Base-by-base conservation (phyloP, 495 filamentous ascomycete genomes). In the Penicillium ucsense region DNA sequence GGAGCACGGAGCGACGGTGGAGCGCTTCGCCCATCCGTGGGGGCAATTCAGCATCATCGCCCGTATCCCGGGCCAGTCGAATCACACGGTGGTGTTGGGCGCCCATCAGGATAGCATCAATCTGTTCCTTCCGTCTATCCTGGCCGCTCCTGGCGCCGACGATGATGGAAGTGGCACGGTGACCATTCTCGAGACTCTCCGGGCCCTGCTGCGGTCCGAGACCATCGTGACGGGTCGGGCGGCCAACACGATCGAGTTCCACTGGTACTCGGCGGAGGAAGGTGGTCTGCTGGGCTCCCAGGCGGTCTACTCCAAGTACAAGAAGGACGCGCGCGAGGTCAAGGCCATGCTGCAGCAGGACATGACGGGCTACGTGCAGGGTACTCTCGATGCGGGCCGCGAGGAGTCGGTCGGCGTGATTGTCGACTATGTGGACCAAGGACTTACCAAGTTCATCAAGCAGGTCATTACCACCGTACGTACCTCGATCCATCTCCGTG, bases 261-360 rank as follows among this genome's bases (percentile, higher is more conserved):
- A 95, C 63, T 97, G 89, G 82, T 97, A 94, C 67, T 83, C 80
- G 8, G 91, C 88, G 0, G 91, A 97, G 60, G 91, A 96, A 63
- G 88, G 87, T 11, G 91, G 91, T 32, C 72, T 97, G 50, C 77
- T 95, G 6, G 86, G 86, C 55, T 86, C 73, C 30, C 89, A 94
- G 63, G 88, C 85, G 32, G 83, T 99, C 63, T 97, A 95, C 67
- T 73, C 78, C 8, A 64, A 72, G n/a, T 99, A 99, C 60, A 86
- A 87, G 64, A 81, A 82, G 59, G 58, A 79, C 27, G 73, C 76
- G 29, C 73, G 83, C 12, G 82, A 94, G 51, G 76, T 99, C 60
- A 92, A 90, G 67, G 92, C 92, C 28, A 97, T 99, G 92, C 75
- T 99, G 38, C 94, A 99, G 72, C 92, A 99, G 65, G 92, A 99